Percentiles rank a stretch among this genome's conserved stretches.
Conservation (phyloP, 345 rosid genomes). For the Triadica sebifera region DNA sequence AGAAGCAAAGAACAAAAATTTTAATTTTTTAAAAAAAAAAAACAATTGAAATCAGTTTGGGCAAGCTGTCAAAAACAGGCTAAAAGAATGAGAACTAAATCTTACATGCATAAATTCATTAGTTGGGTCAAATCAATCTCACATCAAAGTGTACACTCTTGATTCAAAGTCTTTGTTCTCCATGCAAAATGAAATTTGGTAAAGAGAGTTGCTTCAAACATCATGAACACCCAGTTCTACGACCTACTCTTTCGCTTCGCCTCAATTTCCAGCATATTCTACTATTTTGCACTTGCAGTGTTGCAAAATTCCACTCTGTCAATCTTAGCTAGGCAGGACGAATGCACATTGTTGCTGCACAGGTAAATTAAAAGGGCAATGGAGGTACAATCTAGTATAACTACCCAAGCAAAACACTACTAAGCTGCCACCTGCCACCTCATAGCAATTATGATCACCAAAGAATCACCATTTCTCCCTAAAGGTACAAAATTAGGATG, state of each 20-base stretch:
- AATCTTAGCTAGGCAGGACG: conserved; percentile 15
- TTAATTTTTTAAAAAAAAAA: no score
- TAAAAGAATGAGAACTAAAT: no score
- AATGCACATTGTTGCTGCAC: conserved; percentile 27
- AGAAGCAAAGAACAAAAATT: no score
- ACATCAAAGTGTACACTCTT: no score
- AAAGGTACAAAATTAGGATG: conserved; percentile 49
- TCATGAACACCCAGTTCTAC: conserved; percentile 2
- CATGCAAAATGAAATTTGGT: no score
- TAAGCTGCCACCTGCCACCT: conserved; percentile 11
- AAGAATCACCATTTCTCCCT: conserved; percentile 49
- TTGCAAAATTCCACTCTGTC: conserved; percentile 19
- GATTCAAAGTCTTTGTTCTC: no score
- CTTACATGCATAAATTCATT: no score
- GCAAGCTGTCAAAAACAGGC: no score
- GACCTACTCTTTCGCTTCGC: neutral
- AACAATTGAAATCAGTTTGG: no score
- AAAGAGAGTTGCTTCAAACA: neutral
- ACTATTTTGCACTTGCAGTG: neutral
- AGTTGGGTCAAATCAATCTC: no score
- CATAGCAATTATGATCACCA: conserved; percentile 28
- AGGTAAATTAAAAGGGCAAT: conserved; percentile 8
- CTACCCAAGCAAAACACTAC: conserved; percentile 5
- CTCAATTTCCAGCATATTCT: conserved; percentile 9
- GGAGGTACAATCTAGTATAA: conserved; percentile 18